phyloP scores from a whole-genome alignment of 345 rosid species.

The Trapa bicornis region DNA sequence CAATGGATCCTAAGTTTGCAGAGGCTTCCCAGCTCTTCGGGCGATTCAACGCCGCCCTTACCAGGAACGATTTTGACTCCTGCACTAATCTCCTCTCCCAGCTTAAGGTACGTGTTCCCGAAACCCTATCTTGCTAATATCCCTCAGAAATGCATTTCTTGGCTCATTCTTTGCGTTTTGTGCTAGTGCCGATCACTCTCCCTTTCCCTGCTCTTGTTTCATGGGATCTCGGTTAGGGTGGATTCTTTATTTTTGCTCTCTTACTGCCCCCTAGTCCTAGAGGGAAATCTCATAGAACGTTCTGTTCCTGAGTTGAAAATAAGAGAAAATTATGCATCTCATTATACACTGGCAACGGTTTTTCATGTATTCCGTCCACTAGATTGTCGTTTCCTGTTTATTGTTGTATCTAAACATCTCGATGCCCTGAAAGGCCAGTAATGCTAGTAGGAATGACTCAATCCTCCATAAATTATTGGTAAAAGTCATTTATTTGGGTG shows the following conservation, averaged over 20 bases:
- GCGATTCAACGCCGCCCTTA: slow-evolving; percentile 71
- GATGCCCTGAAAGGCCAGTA: not conserved
- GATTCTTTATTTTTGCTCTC: too few relatives aligned
- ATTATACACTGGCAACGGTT: too few relatives aligned
- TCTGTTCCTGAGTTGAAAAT: too few relatives aligned
- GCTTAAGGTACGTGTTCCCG: slow-evolving; percentile 49
- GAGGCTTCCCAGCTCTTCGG: slow-evolving; percentile 80
- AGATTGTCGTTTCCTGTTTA: not conserved
- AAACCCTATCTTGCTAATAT: slow-evolving; percentile 20
- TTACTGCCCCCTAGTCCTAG: not conserved
- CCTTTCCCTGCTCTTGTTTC: too few relatives aligned
- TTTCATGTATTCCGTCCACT: too few relatives aligned
- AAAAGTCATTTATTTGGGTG: not conserved
- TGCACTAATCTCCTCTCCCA: slow-evolving; percentile 50
- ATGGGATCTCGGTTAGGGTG: too few relatives aligned
- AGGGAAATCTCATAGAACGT: not conserved
- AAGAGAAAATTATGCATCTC: too few relatives aligned
- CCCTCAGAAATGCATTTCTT: not conserved
- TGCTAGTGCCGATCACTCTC: not conserved
- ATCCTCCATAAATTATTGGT: not conserved
- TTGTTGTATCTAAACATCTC: not conserved
- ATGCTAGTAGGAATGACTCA: not conserved
- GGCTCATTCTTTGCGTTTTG: not conserved
- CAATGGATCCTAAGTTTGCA: slow-evolving; percentile 75
- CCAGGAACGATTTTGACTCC: slow-evolving; percentile 51